These are phyloP conservation scores for Pisolithus orientalis DNA, from an alignment of 768 basidiomycete species.

Conservation along the genomic window DNA sequence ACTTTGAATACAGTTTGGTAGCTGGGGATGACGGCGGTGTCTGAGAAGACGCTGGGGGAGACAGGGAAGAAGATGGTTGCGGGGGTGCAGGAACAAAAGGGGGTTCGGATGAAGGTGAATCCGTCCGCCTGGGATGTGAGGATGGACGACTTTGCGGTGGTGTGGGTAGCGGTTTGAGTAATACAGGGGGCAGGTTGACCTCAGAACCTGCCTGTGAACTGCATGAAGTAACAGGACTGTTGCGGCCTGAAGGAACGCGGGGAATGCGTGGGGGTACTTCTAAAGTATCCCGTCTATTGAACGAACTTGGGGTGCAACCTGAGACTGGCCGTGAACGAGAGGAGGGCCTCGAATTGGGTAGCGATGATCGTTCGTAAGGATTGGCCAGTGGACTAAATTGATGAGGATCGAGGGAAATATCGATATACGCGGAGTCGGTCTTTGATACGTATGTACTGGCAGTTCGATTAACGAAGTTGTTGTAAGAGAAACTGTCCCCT, in stretches of 20 bases:
- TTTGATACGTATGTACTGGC: slow-evolving; percentile 6
- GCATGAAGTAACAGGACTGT: slow-evolving; percentile 21
- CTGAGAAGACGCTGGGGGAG: slow-evolving; percentile 30
- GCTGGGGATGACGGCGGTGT: slow-evolving; percentile 25
- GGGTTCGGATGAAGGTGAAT: slow-evolving; percentile 20
- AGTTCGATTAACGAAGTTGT: slow-evolving; percentile 27
- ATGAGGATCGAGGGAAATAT: slow-evolving; percentile 22
- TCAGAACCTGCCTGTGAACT: slow-evolving; percentile 18
- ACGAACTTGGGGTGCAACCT: background rate
- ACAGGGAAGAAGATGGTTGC: slow-evolving; percentile 13
- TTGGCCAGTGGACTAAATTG: slow-evolving; percentile 15
- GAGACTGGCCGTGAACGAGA: background rate
- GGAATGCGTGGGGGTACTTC: slow-evolving; percentile 21
- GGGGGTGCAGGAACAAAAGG: slow-evolving; percentile 13
- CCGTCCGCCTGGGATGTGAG: slow-evolving; percentile 16
- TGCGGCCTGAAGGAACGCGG: slow-evolving; percentile 16
- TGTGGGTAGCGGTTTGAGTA: slow-evolving; percentile 16
- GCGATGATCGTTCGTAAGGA: slow-evolving; percentile 11
- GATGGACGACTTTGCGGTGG: slow-evolving; percentile 25
- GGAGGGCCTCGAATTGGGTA: background rate
- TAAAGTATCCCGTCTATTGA: slow-evolving; percentile 9
- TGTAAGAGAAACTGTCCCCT: slow-evolving; percentile 29
- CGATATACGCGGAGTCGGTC: slow-evolving; percentile 24
- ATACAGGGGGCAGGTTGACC: slow-evolving; percentile 11
- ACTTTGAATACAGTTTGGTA: slow-evolving; percentile 22